Base-by-base conservation (phyloP, 2,329 filamentous ascomycete genomes). In the Zopfia rhizophila region DNA sequence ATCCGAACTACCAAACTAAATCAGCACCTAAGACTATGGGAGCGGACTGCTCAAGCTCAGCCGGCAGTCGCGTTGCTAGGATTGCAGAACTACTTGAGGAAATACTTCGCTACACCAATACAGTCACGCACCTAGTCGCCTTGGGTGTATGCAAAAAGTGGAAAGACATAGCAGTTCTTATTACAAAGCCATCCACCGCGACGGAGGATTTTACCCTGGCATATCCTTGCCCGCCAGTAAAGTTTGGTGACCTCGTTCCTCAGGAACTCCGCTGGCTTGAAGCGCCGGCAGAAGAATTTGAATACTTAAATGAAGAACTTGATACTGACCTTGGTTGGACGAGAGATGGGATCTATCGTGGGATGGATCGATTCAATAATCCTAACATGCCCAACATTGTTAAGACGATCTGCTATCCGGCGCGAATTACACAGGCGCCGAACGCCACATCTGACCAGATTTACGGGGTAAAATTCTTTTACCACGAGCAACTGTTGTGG, bases 121-220 rank as follows among this genome's bases (percentile, higher is more conserved):
- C 22, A 21, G n/a, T 24, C 12, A 24, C 10, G 16, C 35, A 27
- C 21, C 35, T 38, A 13, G 19, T 18, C 22, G 35, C 35, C 12
- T 28, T 38, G 35, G n/a, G 35, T 38, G 35, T 38, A 21, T 38
- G 4, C n/a, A 21, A 12, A 25, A 16, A 27, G 23, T 38, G 35
- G 35, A 38, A 16, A 27, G 35, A 38, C 17, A 24, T 38, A 27
- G 35, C 35, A 10, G 8, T 38, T 8, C 17, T n/a, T 8, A 38
- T 27, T 23, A 38, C 28, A 22, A 22, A 14, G 17, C 33, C 22
- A 37, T 24, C 18, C 22, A 24, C 19, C 22, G 22, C 17, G 25
- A 4, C 5, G 7, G 3, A 37, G n/a, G 33, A 37, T 37, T 37
- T 37, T 22, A 5, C 33, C 17, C 33, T 10, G 16, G 22, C 35